A percentile compares a stretch with the other conserved stretches of the same genome.
These are phyloP conservation scores for Pseudogymnoascus sp. DNA, from an alignment of 2,329 filamentous ascomycete species.

Conservation along the genomic window DNA sequence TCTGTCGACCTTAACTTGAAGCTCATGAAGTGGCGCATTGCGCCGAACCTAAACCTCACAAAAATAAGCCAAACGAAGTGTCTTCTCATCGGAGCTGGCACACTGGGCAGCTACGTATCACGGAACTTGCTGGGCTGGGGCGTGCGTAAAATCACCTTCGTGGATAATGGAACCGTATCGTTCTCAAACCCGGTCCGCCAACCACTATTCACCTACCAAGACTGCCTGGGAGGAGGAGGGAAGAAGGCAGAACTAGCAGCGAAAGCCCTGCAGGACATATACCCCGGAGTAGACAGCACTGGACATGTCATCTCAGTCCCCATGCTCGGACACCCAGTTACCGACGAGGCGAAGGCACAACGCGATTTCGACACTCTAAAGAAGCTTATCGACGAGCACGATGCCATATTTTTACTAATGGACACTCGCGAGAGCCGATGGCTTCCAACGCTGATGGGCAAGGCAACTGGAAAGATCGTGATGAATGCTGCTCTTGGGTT, in stretches of 20 bases:
- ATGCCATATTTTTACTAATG: constrained; percentile 94
- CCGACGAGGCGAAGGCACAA: constrained; percentile 61
- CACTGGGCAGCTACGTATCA: constrained; percentile 87
- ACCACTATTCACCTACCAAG: constrained; percentile 82
- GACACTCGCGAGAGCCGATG: constrained; percentile 90
- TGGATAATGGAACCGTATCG: constrained; percentile 88
- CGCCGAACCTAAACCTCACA: constrained; percentile 79
- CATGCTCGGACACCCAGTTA: constrained; percentile 89
- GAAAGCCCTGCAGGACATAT: constrained; percentile 73
- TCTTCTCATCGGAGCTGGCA: constrained; percentile 84
- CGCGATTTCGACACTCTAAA: constrained; percentile 70
- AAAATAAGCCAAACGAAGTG: constrained; percentile 85
- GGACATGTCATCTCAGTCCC: constrained; percentile 82
- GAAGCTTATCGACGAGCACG: constrained; percentile 71
- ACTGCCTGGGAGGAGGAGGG: constrained; percentile 78
- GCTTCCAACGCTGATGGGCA: constrained; percentile 94
- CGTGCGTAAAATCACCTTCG: constrained; percentile 87
- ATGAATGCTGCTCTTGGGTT: constrained; percentile 96
- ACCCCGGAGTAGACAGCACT: constrained; percentile 76
- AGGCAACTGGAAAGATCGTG: constrained; percentile 85
- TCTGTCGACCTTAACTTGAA: constrained; percentile 95
- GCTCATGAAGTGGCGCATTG: constrained; percentile 97
- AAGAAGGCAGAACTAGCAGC: constrained; percentile 78
- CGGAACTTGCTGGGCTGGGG: constrained; percentile 93
- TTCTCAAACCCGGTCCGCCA: constrained; percentile 96